Percentiles rank a stretch among this genome's conserved stretches.
These are phyloP conservation scores for Coemansia aciculifera DNA, from an alignment of 192 early-diverging fungal genomes.

Conservation along the genomic window DNA sequence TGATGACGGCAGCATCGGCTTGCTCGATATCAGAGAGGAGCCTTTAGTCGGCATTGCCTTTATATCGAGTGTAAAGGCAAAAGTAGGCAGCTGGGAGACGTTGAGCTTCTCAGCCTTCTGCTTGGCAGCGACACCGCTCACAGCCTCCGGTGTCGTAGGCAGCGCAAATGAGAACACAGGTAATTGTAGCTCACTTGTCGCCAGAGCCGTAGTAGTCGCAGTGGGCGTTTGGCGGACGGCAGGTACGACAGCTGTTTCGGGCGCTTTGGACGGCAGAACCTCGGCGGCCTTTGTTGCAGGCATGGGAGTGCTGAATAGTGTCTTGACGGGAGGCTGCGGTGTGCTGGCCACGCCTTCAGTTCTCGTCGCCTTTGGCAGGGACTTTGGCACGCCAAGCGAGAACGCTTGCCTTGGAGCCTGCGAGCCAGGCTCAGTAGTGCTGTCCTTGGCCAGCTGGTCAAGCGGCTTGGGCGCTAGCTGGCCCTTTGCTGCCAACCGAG, in stretches of 20 bases:
- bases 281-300: neutral
- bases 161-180: constrained; percentile 18
- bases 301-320: constrained; percentile 16
- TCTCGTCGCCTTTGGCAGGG: neutral
- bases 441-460: neutral
- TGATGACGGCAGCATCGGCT: neutral
- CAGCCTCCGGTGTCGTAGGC: neutral
- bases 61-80: constrained; percentile 20
- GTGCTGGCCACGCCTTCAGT: constrained; percentile 4
- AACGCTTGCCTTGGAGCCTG: neutral
- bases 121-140: neutral
- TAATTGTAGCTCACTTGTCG: constrained; percentile 16
- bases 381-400: neutral
- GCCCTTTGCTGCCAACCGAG: constrained; percentile 6
- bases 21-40: neutral
- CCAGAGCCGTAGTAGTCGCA: neutral
- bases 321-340: constrained; percentile 16
- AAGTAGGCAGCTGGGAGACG: constrained; percentile 19
- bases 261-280: constrained; percentile 11
- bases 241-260: neutral
- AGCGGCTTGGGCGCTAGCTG: constrained; percentile 1
- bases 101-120: constrained; percentile 4
- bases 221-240: neutral
- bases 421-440: neutral
- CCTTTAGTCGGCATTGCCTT: neutral